phyloP scores from a whole-genome alignment of 495 filamentous ascomycete genomes.

The Stereocaulon alpinum region DNA sequence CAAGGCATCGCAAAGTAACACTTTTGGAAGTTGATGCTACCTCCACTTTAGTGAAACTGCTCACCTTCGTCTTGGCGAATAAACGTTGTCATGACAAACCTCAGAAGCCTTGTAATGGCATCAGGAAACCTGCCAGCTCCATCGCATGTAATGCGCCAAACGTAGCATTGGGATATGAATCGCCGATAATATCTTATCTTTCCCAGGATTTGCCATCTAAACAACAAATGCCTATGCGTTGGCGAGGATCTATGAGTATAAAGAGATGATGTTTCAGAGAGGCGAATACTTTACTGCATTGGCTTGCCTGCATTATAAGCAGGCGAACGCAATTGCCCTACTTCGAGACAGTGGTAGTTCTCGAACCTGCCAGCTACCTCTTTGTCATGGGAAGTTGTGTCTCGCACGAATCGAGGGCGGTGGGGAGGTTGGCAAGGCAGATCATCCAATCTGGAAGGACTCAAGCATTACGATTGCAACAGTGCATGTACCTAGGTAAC shows the following conservation, averaged over 20 bases:
- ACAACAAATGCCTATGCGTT: background rate
- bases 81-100: no score
- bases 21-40: no score
- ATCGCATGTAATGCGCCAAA: no score
- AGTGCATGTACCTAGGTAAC: background rate
- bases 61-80: no score
- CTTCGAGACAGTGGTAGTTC: background rate
- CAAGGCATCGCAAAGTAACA: no score
- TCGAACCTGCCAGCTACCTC: background rate
- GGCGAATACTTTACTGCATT: background rate
- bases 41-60: no score
- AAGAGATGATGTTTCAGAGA: background rate
- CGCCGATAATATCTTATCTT: background rate
- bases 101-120: background rate
- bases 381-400: background rate
- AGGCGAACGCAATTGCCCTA: background rate
- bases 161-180: background rate
- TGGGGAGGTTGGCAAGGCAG: background rate
- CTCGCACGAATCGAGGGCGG: background rate
- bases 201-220: background rate
- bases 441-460: background rate
- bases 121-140: background rate
- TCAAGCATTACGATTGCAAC: background rate
- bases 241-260: background rate
- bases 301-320: background rate